phyloP scores from a whole-genome alignment of 768 basidiomycete genomes.

The Candolleomyces aberdarensis region DNA sequence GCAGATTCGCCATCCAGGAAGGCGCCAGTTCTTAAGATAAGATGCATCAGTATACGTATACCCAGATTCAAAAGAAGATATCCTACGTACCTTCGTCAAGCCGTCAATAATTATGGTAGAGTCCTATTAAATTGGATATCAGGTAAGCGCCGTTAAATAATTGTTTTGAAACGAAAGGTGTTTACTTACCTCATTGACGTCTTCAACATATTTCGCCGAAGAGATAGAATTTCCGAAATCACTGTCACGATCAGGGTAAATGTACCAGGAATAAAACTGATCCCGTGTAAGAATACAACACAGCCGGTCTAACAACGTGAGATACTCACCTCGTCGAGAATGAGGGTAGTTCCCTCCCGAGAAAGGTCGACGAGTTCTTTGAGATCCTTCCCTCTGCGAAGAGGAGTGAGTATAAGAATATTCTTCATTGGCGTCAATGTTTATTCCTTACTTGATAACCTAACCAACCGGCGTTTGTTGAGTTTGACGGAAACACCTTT shows the following conservation, averaged over 20 bases:
- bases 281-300: background rate
- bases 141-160: background rate
- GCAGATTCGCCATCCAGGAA: slow-evolving; percentile 93
- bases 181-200: slow-evolving; percentile 66
- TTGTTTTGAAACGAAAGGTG: background rate
- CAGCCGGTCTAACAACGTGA: background rate
- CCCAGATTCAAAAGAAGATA: background rate
- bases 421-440: background rate
- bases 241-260: slow-evolving; percentile 75
- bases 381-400: slow-evolving; percentile 68
- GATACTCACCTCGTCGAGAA: slow-evolving; percentile 70
- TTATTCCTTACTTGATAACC: slow-evolving; percentile 47
- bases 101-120: slow-evolving; percentile 86
- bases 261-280: slow-evolving; percentile 96
- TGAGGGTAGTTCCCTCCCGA: slow-evolving; percentile 77
- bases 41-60: background rate
- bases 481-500: background rate
- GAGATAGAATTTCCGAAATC: slow-evolving; percentile 79
- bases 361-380: slow-evolving; percentile 73
- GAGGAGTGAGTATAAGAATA: background rate
- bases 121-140: slow-evolving; percentile 43
- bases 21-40: slow-evolving; percentile 78
- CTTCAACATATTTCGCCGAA: slow-evolving; percentile 79
- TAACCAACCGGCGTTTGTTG: slow-evolving; percentile 13
- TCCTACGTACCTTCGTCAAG: slow-evolving; percentile 69